These are phyloP conservation scores for Populus hybrid DNA, from an alignment of 441 rosid species.

Conservation along the genomic window DNA sequence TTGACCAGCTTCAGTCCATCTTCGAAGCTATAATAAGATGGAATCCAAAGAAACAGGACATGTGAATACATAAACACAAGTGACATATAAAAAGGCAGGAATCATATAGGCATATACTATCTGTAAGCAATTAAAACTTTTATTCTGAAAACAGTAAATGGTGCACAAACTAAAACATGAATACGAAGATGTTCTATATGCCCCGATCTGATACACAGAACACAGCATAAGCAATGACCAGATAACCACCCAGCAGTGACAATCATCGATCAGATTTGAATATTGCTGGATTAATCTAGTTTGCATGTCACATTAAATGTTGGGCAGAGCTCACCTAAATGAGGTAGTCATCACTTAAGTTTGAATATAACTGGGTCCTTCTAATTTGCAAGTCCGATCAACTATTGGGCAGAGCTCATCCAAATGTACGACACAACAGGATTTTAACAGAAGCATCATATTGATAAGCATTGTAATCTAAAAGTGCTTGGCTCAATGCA, in stretches of 20 bases:
- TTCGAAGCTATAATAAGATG: constrained; percentile 59
- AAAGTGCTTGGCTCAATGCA: neutral
- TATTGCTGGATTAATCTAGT: neutral
- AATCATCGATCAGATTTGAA: neutral
- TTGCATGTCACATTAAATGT: neutral
- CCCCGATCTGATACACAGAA: neutral
- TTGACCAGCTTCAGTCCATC: constrained; percentile 96
- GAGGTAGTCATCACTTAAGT: neutral
- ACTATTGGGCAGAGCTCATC: neutral
- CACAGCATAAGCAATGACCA: neutral
- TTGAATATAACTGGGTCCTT: neutral
- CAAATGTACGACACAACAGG: neutral
- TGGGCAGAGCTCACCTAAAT: too few relatives aligned
- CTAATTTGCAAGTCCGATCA: neutral
- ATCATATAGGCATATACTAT: neutral
- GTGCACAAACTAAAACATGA: neutral
- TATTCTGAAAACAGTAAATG: neutral
- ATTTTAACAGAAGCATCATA: neutral
- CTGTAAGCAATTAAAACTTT: neutral
- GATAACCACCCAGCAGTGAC: neutral
- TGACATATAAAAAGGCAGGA: neutral
- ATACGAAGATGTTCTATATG: neutral
- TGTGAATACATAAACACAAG: constrained; percentile 7
- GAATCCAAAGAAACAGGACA: constrained; percentile 14
- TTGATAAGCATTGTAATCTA: neutral